phyloP scores from a whole-genome alignment of 768 basidiomycete species.

The Suillus plorans region DNA sequence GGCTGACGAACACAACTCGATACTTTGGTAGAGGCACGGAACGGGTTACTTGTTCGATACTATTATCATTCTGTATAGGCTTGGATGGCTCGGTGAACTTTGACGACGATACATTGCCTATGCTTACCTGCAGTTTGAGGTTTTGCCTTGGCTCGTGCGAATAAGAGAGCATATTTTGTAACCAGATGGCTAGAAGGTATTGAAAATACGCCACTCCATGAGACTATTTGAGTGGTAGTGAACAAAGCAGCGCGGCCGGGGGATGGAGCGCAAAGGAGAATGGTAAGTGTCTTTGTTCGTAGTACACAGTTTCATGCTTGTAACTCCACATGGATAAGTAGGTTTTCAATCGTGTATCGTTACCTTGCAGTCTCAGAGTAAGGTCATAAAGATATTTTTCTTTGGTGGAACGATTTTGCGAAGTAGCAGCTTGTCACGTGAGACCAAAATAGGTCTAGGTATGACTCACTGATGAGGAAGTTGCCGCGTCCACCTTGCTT shows the following conservation, averaged over 20 bases:
- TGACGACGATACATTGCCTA: background rate
- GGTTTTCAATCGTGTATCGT: background rate
- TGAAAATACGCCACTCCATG: background rate
- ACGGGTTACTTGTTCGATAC: background rate
- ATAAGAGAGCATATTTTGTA: background rate
- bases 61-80: background rate
- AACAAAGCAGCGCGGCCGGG: background rate
- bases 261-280: background rate
- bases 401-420: too few relatives aligned
- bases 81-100: background rate
- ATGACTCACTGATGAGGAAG: too few relatives aligned
- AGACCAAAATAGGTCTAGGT: too few relatives aligned
- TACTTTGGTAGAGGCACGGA: conserved; percentile 4
- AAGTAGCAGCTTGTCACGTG: too few relatives aligned
- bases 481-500: background rate
- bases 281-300: background rate
- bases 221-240: conserved; percentile 1
- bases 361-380: too few relatives aligned
- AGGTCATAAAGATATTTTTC: too few relatives aligned
- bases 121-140: background rate
- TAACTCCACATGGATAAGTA: background rate
- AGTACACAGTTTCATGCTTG: background rate
- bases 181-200: background rate
- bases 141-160: background rate
- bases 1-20: conserved; percentile 1